Base-by-base conservation (phyloP, 2,329 filamentous ascomycete species). In the Talaromyces piceae region DNA sequence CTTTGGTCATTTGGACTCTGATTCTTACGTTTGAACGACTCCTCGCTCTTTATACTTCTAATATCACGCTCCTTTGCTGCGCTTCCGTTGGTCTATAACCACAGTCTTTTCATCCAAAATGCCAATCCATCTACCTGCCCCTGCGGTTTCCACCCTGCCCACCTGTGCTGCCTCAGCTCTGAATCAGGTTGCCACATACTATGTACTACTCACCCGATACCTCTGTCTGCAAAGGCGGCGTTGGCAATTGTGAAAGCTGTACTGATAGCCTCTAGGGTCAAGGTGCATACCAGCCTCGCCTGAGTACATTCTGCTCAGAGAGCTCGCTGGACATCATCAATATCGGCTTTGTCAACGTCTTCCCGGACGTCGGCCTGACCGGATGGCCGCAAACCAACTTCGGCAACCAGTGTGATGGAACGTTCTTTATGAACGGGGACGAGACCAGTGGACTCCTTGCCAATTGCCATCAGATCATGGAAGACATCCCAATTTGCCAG, bases 341-440 rank as follows among this genome's bases (percentile, higher is more conserved):
- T 54, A 63, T 82, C 53, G 77, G 67, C 3, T 82, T 82, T 57
- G 68, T 82, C 51, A 78, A 78, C 56, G 57, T 66, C 33, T 81
- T 81, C 58, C 78, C 79, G 0, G 68, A 74, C 48, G 67, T 72
- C 43, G 60, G 61, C 26, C 54, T 61, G 16, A 70, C 68, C 33
- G 73, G 71, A 30, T 78, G 70, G 55, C 78, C 79, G 4, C 72
- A 70, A 9, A 74, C 71, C 11, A 80, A 82, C 65, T 81, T 81
- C 59, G 79, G 75, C 55, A 79, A 78, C 58, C 76, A 77, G 39
- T 81, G 79, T 56, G 69, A 69, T 54, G 67, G 64, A 6, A 53
- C 58, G 12, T 63, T 63, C 6, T 77, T 72, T 58, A 59, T 60
- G 22, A 61, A 69, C 50, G 63, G 20, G 18, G 41, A 66, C 8